Percentiles rank a stretch among this genome's conserved stretches.
These are phyloP conservation scores for Helicostylum pulchrum DNA, from an alignment of 192 early-diverging fungal genomes.

Conservation along the genomic window DNA sequence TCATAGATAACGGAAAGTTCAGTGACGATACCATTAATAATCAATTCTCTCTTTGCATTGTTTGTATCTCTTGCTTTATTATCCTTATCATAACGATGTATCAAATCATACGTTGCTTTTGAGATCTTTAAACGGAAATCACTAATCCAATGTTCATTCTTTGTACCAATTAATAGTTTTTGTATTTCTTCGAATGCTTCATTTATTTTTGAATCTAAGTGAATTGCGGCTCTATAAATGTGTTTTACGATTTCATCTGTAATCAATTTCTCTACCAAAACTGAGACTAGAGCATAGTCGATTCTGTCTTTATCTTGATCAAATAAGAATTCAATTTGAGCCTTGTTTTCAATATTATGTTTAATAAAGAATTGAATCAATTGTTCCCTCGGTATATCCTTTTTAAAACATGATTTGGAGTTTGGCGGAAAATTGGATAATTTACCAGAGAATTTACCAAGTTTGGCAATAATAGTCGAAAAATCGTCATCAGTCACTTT, in stretches of 20 bases:
- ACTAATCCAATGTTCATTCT: background rate
- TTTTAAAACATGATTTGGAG: slow-evolving; percentile 7
- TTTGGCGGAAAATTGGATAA: slow-evolving; percentile 11
- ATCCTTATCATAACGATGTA: background rate
- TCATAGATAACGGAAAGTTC: background rate
- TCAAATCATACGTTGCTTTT: background rate
- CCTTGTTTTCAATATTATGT: background rate
- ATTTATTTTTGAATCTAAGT: background rate
- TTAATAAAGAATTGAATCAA: background rate
- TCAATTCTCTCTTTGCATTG: background rate
- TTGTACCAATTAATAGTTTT: background rate
- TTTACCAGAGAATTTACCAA: slow-evolving; percentile 6
- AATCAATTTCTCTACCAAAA: slow-evolving; percentile 6
- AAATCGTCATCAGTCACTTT: slow-evolving; percentile 16
- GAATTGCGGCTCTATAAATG: background rate
- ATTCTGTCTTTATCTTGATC: background rate
- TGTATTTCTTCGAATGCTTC: background rate
- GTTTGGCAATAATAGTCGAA: slow-evolving; percentile 4
- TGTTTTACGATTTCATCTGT: background rate
- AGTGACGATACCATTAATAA: background rate
- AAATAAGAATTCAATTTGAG: background rate
- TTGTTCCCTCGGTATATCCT: background rate
- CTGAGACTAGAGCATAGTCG: slow-evolving; percentile 6
- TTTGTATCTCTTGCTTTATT: background rate
- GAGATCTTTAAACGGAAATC: slow-evolving; percentile 3